Conservation (phyloP, 805 yeast species). For the Blastobotrys parvus region DNA sequence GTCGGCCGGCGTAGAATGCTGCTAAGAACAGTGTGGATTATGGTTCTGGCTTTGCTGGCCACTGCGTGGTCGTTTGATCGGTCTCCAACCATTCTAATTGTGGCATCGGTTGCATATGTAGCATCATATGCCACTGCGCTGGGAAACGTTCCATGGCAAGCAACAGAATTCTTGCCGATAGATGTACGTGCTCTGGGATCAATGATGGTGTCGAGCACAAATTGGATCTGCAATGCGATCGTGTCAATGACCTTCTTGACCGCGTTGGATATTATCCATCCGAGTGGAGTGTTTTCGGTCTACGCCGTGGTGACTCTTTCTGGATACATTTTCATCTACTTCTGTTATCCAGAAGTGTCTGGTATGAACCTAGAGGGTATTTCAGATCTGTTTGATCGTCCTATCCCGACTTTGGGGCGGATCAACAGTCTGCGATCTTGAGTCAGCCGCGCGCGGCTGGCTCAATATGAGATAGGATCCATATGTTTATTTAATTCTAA, state of each 20-base stretch:
- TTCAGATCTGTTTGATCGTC: constrained; percentile 52
- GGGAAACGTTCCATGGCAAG: constrained; percentile 99
- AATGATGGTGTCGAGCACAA: constrained; percentile 81
- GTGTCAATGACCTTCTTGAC: constrained; percentile 89
- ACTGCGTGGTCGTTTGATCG: constrained; percentile 72
- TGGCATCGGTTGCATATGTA: constrained; percentile 78
- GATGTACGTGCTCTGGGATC: constrained; percentile 88
- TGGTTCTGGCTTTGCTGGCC: constrained; percentile 66
- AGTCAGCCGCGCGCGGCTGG: too few species aligned
- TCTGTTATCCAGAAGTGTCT: constrained; percentile 87
- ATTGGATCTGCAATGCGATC: constrained; percentile 90
- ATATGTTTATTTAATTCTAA: too few species aligned
- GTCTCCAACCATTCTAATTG: constrained; percentile 46
- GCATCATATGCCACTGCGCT: constrained; percentile 90
- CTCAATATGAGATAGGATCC: too few species aligned
- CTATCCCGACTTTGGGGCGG: not conserved
- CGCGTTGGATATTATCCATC: constrained; percentile 82
- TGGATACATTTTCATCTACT: constrained; percentile 64
- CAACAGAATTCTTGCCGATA: constrained; percentile 89
- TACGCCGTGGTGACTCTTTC: constrained; percentile 74
- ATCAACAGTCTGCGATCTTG: too few species aligned
- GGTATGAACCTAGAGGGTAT: constrained; percentile 89
- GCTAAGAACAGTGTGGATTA: constrained; percentile 70
- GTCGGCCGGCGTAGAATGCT: constrained; percentile 85
- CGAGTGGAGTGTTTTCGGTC: constrained; percentile 87